Conservation (phyloP, 495 filamentous ascomycete species). For the Pseudomonodictys pantanalensis region DNA sequence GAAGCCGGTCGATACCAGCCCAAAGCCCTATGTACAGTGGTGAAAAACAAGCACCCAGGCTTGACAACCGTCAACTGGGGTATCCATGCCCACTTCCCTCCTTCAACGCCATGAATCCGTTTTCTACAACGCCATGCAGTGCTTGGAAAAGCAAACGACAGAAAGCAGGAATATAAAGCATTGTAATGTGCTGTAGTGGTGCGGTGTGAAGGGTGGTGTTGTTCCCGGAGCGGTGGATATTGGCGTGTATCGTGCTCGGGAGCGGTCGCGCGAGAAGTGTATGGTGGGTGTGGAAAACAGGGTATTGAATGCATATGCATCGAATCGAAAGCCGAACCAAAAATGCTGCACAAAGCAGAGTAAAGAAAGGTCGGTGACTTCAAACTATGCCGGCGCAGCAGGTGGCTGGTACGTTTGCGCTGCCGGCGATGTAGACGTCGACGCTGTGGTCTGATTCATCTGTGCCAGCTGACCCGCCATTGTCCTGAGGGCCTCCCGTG, state of each 20-base stretch:
- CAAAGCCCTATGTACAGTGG: neutral
- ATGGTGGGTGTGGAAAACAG: neutral
- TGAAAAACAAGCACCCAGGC: neutral
- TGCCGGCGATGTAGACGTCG: neutral
- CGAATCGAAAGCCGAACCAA: neutral
- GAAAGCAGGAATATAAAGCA: no score
- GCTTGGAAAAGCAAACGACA: no score
- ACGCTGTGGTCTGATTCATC: slow-evolving; percentile 1
- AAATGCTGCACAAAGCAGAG: neutral
- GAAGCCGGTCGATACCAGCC: neutral
- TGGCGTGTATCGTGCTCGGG: no score
- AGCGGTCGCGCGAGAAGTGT: neutral
- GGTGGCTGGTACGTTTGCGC: neutral
- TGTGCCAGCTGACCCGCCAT: slow-evolving; percentile 17
- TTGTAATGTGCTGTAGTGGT: neutral
- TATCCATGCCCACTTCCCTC: no score
- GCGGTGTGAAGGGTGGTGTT: neutral
- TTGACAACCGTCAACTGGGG: neutral
- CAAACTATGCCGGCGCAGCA: slow-evolving; percentile 6
- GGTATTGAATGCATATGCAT: neutral
- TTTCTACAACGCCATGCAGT: neutral
- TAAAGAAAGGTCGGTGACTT: neutral
- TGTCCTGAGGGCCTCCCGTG: slow-evolving; percentile 14
- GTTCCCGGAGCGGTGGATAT: no score
- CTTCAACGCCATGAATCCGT: neutral